phyloP scores from a whole-genome alignment of 495 filamentous ascomycete genomes.

The Xylaria castorea region DNA sequence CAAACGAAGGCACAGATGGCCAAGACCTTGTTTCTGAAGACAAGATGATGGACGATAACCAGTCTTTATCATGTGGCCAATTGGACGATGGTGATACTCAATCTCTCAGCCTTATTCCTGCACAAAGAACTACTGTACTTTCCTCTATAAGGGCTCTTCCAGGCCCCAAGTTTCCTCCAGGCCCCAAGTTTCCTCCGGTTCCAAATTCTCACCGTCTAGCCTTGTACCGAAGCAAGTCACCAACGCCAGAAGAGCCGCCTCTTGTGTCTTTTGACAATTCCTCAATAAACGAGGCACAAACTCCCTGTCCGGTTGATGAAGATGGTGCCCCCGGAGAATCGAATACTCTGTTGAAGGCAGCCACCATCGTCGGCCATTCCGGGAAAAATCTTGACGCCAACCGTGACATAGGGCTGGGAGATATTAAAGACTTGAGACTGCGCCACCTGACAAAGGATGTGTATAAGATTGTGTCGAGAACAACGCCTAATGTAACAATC shows the following conservation, averaged over 20 bases:
- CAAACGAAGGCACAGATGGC: neutral
- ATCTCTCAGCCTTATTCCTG: no score
- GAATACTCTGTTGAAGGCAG: neutral
- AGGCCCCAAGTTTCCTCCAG: no score
- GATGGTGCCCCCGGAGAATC: neutral
- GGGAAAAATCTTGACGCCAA: neutral
- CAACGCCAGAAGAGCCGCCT: neutral
- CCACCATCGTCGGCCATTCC: neutral
- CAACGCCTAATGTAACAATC: slow-evolving; percentile 31
- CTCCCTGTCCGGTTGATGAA: neutral
- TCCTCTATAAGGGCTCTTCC: no score
- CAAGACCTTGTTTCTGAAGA: neutral
- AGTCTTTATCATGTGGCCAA: neutral
- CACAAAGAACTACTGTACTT: no score
- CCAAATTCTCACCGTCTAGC: neutral
- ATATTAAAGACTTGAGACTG: slow-evolving; percentile 40
- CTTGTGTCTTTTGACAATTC: neutral
- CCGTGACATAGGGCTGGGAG: slow-evolving; percentile 31
- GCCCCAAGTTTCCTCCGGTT: no score
- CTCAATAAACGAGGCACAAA: neutral
- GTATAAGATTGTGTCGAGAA: slow-evolving; percentile 36
- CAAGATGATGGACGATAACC: neutral
- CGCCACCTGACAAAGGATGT: slow-evolving; percentile 36
- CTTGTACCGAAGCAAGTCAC: neutral
- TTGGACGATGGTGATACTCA: no score